phyloP scores from a whole-genome alignment of 768 basidiomycete species.

The Termitomyces sp. region DNA sequence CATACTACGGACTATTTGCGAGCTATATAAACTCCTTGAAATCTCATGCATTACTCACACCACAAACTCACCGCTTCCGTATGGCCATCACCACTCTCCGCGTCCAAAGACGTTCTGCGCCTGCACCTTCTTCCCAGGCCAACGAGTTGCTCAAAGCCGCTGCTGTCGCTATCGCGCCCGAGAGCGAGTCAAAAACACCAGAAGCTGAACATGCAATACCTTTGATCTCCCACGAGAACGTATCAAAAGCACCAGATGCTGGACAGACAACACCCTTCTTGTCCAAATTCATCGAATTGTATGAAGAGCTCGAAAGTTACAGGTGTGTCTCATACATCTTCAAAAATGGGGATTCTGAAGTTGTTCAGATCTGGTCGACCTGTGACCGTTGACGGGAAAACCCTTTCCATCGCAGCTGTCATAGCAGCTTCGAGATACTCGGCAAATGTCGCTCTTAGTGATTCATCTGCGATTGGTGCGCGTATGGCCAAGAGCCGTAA shows the following conservation, averaged over 20 bases:
- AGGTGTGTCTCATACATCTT: slow-evolving; percentile 35
- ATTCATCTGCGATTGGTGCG: slow-evolving; percentile 38
- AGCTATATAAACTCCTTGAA: slow-evolving; percentile 9
- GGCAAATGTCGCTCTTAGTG: slow-evolving; percentile 45
- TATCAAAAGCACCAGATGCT: slow-evolving; percentile 13
- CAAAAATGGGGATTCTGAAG: slow-evolving; percentile 1
- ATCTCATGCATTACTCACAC: slow-evolving; percentile 6
- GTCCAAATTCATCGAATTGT: slow-evolving; percentile 50
- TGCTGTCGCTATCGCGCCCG: slow-evolving; percentile 14
- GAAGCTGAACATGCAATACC: slow-evolving; percentile 18
- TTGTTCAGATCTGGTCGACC: slow-evolving; percentile 50
- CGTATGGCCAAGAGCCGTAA: slow-evolving; percentile 60
- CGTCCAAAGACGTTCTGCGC: slow-evolving; percentile 20
- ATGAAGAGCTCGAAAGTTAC: slow-evolving; percentile 59
- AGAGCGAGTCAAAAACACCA: slow-evolving; percentile 14
- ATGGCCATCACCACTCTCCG: slow-evolving; percentile 17
- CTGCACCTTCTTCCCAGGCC: slow-evolving; percentile 8
- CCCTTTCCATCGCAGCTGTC: slow-evolving; percentile 70
- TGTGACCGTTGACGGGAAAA: slow-evolving; percentile 63
- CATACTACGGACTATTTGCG: too few species aligned
- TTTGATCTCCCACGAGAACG: slow-evolving; percentile 23
- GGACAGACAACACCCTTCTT: slow-evolving; percentile 34
- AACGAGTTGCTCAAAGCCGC: slow-evolving; percentile 18
- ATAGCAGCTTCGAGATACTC: slow-evolving; percentile 69
- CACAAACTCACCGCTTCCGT: slow-evolving; percentile 3